Base-by-base conservation (phyloP, 106 monocot species). In the Cymbidium sinense region DNA sequence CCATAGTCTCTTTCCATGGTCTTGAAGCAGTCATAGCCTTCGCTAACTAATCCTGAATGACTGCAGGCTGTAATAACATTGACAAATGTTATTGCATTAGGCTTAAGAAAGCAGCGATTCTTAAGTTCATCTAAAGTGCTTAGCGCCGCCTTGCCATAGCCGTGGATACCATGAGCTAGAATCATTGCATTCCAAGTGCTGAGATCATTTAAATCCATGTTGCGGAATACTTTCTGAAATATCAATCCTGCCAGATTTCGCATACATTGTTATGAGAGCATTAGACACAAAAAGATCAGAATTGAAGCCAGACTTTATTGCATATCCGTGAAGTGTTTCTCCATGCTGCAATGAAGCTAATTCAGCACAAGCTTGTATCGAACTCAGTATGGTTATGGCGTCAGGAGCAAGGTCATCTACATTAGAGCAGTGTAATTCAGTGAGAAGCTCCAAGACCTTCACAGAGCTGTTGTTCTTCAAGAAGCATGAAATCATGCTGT, bases 131-230 rank as follows among this genome's bases (percentile, higher is more conserved):
- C 1, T 64, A 84, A 87, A 6, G 82, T 34, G 27, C 28, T 58
- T 33, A 87, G 37, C n/a, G 87, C 84, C 12, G 84, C 75, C 4
- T 55, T 35, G 8, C 81, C 81, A 73, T 84, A 77, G 13, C 87
- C 87, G 67, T 84, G 78, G 18, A 87, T 81, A 2, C 78, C 81
- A 52, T 79, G 81, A 8, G 84, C 79, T 27, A 52, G 34, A 64
- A 87, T 87, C 84, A 87, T 82, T 15, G 84, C 62, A 41, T 84
- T 87, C 84, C 87, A 87, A 4, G 81, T 79, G 33, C 75, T 74
- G 34, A 87, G 13, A 54, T 87, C 84, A 51, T 62, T 84, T 4
- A 29, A 2, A 54, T 76, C 51, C 82, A 79, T 87, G 36, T 69
- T 52, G 12, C 29, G 8, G 51, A 87, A 87, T 6, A 84, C 50